Base-by-base conservation (phyloP, 495 filamentous ascomycete genomes). In the Aspergillus carlsbadensis region DNA sequence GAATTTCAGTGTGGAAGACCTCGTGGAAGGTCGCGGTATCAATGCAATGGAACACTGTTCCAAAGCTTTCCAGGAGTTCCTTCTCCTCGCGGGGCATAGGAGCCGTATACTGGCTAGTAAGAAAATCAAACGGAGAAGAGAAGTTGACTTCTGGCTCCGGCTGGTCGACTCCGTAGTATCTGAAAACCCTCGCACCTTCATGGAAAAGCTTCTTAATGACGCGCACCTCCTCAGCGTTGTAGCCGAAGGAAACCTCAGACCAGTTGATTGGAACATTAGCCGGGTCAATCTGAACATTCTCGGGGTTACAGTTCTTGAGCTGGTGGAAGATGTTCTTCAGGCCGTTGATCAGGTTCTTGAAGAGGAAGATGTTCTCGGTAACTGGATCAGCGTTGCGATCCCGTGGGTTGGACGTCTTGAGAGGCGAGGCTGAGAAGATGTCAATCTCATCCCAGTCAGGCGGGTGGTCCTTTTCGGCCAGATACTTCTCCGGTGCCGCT, bases 21-120 rank as follows among this genome's bases (percentile, higher is more conserved):
- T 99, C 95, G 65, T 99, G 90, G 65, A 99, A 99, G 3, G 92
- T 96, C 1, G 95, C 95, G 4, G 94, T 95, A 66, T 99, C 95
- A 63, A 99, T 95, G 72, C 91, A 94, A 65, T 99, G 94, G 65
- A 99, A 99, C 13, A 98, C 91, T 0, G 94, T 98, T 8, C 93
- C 95, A 62, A 99, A 99, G 10, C 90, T 96, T 72, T 99, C 95
- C 8, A 99, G 81, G 34, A 99, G 82, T 52, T 99, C 95, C 66
- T 98, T 99, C 67, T 99, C 95, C 65, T 98, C 95, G 57, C 96
- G 95, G 51, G 86, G 86, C 68, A 89, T 93, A 0, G 91, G 90
- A 14, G 92, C 87, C 75, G 92, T 92, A 67, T 96, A 95, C 61
- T 92, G 91, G 54, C 92, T 96, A 1, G 90, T 89, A 75, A 95